A percentile compares a stretch with the other conserved stretches of the same genome.
phyloP scores from a whole-genome alignment of 148 eudicot genomes.

The Suaeda aralocaspica region DNA sequence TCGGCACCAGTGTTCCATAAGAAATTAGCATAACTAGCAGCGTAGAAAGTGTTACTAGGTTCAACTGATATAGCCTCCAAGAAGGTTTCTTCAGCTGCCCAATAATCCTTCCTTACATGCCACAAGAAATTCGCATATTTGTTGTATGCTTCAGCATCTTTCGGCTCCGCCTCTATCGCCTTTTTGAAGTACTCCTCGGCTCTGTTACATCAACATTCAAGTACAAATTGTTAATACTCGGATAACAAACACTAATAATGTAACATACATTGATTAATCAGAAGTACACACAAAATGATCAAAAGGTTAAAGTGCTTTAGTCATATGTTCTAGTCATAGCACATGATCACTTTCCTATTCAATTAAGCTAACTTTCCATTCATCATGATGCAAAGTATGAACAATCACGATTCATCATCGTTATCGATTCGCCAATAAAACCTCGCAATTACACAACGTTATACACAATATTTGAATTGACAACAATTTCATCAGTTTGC shows the following conservation, averaged over 20 bases:
- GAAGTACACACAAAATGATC: neutral
- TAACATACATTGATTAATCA: too few relatives aligned
- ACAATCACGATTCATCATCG: neutral
- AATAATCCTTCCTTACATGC: constrained; percentile 73
- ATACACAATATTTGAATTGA: neutral
- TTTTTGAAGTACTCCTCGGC: constrained; percentile 88
- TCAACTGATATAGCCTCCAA: constrained; percentile 75
- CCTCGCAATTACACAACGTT: neutral
- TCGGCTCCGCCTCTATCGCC: constrained; percentile 64
- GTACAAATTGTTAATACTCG: neutral
- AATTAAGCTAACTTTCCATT: neutral
- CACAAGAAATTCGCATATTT: constrained; percentile 89
- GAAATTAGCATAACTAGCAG: constrained; percentile 76
- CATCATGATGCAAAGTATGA: neutral
- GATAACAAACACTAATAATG: neutral
- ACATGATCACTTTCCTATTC: neutral
- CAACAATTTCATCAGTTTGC: too few relatives aligned
- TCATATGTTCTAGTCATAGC: constrained; percentile 12
- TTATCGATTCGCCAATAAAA: neutral
- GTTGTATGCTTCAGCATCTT: constrained; percentile 82
- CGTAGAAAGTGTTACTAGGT: constrained; percentile 65
- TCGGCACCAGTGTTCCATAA: constrained; percentile 90
- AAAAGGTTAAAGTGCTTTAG: neutral
- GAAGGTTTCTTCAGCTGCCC: constrained; percentile 94
- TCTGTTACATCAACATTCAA: constrained; percentile 35